Base-by-base conservation (phyloP, 371 early-diverging fungal genomes). In the Lichtheimia hyalospora region DNA sequence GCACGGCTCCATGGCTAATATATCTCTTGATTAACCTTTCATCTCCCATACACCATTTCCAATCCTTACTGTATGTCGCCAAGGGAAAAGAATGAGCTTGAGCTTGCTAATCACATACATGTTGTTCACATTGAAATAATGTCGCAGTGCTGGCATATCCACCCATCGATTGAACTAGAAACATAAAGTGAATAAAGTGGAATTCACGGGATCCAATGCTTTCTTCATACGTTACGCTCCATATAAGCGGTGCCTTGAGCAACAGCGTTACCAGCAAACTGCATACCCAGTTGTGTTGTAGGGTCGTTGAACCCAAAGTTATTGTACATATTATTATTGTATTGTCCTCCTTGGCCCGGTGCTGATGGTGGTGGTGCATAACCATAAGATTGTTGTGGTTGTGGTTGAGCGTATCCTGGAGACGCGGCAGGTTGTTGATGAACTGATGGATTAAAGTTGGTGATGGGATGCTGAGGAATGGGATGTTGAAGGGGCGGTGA, bases 121-220 rank as follows among this genome's bases (percentile, higher is more conserved):
- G 75, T 98, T 98, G 71, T 90, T 92, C 49, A 99, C 97, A 66
- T 96, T 93, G 70, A 98, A 99, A 77, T 98, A 99, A 60, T 90
- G 90, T 77, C 93, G 92, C 46, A 98, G 75, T 59, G 86, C 88
- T 20, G 88, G 84, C 68, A 96, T 81, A 68, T 92, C 92, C 34
- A 98, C 82, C 77, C 89, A 95, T 64, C 90, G 84, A 52, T 85
- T 86, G 58, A 94, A 82, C 95, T 93, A 54, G 42, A 34, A 10
- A 7, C 10, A 8, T 34, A 10, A 10, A 34, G 34, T 34, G 34
- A 5, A 57, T 20, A 15, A 25, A 34, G 34, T 34, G 8, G 27
- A 27, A 3, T 2, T 18, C 41, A 42, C 39, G 14, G 52, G 13
- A 34, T 34, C 40, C 15, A 16, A 27, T 52, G 28, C 2, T 27